A percentile compares a stretch with the other conserved stretches of the same genome.
phyloP scores from a whole-genome alignment of 2,329 filamentous ascomycete species.

The Botrytis pseudocinerea region DNA sequence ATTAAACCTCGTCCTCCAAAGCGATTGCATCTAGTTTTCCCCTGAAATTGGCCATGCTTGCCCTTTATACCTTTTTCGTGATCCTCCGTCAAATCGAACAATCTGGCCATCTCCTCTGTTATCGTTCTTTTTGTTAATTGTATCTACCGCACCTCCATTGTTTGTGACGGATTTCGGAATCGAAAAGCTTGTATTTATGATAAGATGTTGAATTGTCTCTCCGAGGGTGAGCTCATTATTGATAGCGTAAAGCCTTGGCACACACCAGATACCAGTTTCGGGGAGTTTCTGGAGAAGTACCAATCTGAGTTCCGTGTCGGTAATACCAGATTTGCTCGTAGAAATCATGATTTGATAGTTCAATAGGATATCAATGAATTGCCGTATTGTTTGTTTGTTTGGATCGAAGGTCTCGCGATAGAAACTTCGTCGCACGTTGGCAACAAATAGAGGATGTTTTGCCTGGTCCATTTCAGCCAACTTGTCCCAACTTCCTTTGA shows the following conservation, averaged over 20 bases:
- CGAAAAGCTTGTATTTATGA: neutral
- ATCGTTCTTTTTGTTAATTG: neutral
- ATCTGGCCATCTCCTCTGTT: neutral
- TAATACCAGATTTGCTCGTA: neutral
- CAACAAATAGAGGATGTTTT: neutral
- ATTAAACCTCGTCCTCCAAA: neutral
- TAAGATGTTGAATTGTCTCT: neutral
- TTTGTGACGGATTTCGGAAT: neutral
- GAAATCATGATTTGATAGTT: neutral
- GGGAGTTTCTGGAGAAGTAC: neutral
- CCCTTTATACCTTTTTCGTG: neutral
- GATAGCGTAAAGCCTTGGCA: fast-evolving
- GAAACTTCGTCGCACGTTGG: neutral
- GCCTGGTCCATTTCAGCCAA: neutral
- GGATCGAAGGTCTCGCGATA: neutral
- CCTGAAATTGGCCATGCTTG: fast-evolving
- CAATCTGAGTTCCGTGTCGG: neutral
- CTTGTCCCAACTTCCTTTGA: neutral
- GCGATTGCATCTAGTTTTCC: neutral
- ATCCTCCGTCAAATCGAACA: neutral
- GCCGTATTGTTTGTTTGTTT: neutral
- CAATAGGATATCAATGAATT: neutral
- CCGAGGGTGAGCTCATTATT: neutral
- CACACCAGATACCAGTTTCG: neutral
- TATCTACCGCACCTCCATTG: neutral